These are phyloP conservation scores for Podila clonocystis DNA, from an alignment of 192 early-diverging fungal genomes.

Conservation along the genomic window DNA sequence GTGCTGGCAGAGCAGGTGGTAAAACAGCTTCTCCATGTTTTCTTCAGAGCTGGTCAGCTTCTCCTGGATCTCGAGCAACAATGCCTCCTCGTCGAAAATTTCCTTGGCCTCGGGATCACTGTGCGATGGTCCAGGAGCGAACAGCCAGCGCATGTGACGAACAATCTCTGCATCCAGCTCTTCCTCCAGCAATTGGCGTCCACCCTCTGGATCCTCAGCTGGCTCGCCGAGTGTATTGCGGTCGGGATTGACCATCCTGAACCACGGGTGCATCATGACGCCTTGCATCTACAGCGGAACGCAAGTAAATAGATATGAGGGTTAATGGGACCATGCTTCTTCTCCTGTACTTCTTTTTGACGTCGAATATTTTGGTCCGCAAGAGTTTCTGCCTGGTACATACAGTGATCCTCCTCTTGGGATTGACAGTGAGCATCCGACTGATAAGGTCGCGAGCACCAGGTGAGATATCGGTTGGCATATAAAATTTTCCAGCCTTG, in stretches of 20 bases:
- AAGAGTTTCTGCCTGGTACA: background rate
- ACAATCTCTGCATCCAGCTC: conserved; percentile 48
- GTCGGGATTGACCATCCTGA: conserved; percentile 54
- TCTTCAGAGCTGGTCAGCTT: conserved; percentile 42
- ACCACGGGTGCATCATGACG: conserved; percentile 65
- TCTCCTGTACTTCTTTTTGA: background rate
- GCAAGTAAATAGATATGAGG: background rate
- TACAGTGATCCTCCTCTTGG: conserved; percentile 57
- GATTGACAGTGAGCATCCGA: conserved; percentile 60
- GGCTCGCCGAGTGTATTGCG: conserved; percentile 44
- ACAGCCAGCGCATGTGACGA: conserved; percentile 49
- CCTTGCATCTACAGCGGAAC: conserved; percentile 53
- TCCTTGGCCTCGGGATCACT: conserved; percentile 40
- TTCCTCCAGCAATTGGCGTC: conserved; percentile 16
- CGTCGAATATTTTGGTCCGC: too few species aligned
- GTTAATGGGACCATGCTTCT: background rate
- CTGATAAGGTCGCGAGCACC: conserved; percentile 59
- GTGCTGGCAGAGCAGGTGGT: conserved; percentile 47
- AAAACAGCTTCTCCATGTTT: conserved; percentile 49
- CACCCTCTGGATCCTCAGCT: conserved; percentile 43
- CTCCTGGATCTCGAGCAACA: conserved; percentile 41
- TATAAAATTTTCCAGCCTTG: conserved; percentile 60
- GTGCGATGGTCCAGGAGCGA: conserved; percentile 48
- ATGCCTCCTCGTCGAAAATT: conserved; percentile 40
- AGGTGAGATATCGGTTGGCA: conserved; percentile 61